Base-by-base conservation (phyloP, 768 basidiomycete species). In the Xerocomus brunneocitrinus region DNA sequence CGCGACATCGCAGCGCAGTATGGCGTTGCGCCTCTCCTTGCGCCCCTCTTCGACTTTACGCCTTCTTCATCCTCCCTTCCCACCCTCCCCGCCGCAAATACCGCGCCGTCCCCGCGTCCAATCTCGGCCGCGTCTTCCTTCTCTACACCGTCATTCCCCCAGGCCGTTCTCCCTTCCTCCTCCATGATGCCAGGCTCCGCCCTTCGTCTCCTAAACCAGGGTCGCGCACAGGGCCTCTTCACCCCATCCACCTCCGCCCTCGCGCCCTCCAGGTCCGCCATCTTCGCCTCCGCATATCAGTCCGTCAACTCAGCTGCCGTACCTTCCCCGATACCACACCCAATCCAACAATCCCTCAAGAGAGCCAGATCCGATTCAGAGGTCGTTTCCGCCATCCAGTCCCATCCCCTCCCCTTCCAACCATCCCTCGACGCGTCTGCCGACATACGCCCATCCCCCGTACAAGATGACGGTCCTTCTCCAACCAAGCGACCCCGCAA, bases 31-130 rank as follows among this genome's bases (percentile, higher is more conserved):
- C 84, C 87, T 43, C 78, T 97, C 49, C 80, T 99, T 53, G 78
- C 85, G 1, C 93, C 95, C 2, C 78, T 99, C 55, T 95, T 99
- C 71, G 95, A 98, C 71, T 95, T 93, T 65, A 84, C 87, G 16
- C 94, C 93, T 2, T 82, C 80, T 60, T 79, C 87, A 46, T 79
- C 80, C 59, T 81, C 87, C 19, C 74, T 92, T 50, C 73, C 80
- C n/a, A 75, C 84, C 38, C 77, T 92, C 46, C 86, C 89, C 50
- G 74, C 80, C 50, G 71, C 70, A 6, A 63, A 73, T 71, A 72
- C 49, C 50, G 65, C 69, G 22, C 73, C 78, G 24, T 80, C 84
- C 53, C 78, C 84, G 30, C 79, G 84, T 34, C 84, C 85, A 34
- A 70, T 85, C 47, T 87, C 86, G 51, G 80, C 84, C 39, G 79